phyloP scores from a whole-genome alignment of 2,329 filamentous ascomycete genomes.

The Trichoderma sp. region DNA sequence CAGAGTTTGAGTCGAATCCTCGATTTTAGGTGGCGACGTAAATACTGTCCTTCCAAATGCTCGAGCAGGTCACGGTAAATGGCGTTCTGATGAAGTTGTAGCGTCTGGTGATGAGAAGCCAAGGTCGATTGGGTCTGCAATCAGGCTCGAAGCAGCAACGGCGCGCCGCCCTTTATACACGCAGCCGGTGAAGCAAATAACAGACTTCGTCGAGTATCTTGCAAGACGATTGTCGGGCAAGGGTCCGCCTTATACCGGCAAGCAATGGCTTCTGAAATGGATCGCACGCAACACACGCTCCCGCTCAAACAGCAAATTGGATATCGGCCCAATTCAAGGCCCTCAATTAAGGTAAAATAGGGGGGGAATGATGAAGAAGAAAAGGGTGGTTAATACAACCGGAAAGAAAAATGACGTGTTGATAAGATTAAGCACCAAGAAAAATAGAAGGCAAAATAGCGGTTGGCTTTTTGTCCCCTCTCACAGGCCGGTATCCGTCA shows the following conservation, averaged over 20 bases:
- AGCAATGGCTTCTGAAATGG: constrained; percentile 11
- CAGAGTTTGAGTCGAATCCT: not conserved
- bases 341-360: no score
- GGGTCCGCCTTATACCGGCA: not conserved
- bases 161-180: constrained; percentile 18
- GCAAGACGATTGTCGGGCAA: not conserved
- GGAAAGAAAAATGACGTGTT: no score
- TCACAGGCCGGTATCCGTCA: not conserved
- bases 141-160: not conserved
- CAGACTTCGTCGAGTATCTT: not conserved
- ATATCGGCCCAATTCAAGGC: no score
- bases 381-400: no score
- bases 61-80: no score
- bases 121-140: not conserved
- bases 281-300: constrained; percentile 3
- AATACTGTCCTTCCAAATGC: not conserved
- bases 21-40: not conserved
- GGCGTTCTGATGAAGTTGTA: not conserved
- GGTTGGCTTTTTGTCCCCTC: not conserved
- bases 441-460: not conserved
- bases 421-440: not conserved
- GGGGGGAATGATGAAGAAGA: no score
- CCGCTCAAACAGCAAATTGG: not conserved
- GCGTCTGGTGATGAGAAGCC: not conserved
- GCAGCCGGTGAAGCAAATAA: not conserved